Percentiles rank a stretch among this genome's conserved stretches.
phyloP scores from a whole-genome alignment of 2,329 filamentous ascomycete species.

The Ophiostoma sp. region DNA sequence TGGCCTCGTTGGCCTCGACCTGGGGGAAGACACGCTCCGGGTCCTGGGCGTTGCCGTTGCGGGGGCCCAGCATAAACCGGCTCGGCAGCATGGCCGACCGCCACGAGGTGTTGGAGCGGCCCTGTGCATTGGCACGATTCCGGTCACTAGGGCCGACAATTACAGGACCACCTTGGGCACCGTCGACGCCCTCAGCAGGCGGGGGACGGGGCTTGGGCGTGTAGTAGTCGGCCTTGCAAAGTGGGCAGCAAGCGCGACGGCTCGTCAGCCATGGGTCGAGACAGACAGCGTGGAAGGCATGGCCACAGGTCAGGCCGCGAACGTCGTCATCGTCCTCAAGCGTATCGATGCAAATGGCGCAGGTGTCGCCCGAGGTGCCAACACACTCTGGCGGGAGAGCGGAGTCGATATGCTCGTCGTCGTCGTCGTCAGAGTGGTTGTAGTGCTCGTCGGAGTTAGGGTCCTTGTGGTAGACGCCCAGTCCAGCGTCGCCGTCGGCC shows the following conservation, averaged over 20 bases:
- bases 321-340: conserved; percentile 96
- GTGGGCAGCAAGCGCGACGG: conserved; percentile 88
- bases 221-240: conserved; percentile 98
- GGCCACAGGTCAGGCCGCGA: conserved; percentile 90
- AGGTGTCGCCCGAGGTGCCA: conserved; percentile 82
- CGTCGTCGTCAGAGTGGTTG: conserved; percentile 53
- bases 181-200: conserved; percentile 42
- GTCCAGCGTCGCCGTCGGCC: conserved; percentile 26
- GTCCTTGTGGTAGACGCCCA: conserved; percentile 31
- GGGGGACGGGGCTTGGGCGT: conserved; percentile 80
- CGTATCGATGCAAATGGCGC: conserved; percentile 92
- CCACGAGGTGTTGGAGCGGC: conserved; percentile 43
- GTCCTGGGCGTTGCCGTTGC: neutral
- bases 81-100: conserved; percentile 28
- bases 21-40: neutral
- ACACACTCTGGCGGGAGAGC: conserved; percentile 80
- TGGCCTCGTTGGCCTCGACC: neutral
- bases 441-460: conserved; percentile 39
- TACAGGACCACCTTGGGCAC: conserved; percentile 31
- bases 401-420: conserved; percentile 72
- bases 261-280: conserved; percentile 96
- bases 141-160: conserved; percentile 37
- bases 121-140: conserved; percentile 51
- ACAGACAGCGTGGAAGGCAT: conserved; percentile 95
- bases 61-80: conserved; percentile 13